Evolutionary conservation across 306 rosid species (phyloP), one percentile per base, ranked within the genome.

Genomic region (Psophocarpus tetragonolobus): DNA sequence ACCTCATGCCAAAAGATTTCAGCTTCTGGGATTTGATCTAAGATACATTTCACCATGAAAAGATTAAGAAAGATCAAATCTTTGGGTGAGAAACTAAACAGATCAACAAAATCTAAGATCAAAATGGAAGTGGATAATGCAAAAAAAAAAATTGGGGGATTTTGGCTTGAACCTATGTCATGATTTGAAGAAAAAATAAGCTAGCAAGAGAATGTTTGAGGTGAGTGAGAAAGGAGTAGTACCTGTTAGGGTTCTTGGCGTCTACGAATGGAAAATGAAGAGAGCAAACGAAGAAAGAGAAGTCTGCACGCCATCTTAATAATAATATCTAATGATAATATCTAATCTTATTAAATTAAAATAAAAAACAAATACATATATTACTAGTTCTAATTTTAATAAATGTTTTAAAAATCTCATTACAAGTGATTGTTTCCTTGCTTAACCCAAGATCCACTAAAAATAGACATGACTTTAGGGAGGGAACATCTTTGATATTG

Each of bases 221-320:
- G 42, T 57, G 68, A 76, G 71, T 6, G 45, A 71, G 74, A 65
- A 65, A 11, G 2, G 56, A 26, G 67, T 70, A 77, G 82, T 83
- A 86, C 87, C 87, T 73, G 82, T 73, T 85, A 85, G 81, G 88
- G 85, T 85, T 85, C 85, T 81, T 77, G 75, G 66, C 85, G 75
- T 77, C 85, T 77, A 73, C 50, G 83, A 76, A 73, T 20, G 78
- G 78, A 81, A 76, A 81, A 73, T 21, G 80, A 38, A 77, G 85
- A 68, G 79, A 36, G 75, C 60, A 54, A 65, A 41, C n/a, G 76
- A 56, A 77, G 83, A 83, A 4, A 77, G 15, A 63, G 45, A 41
- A 26, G 60, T 39, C 67, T 68, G 15, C 83, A 85, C 88, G 83
- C 85, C 72, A 81, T 66, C 85, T 77, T 57, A 81, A 79, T n/a